A percentile compares a stretch with the other conserved stretches of the same genome.
These are phyloP conservation scores for Trichomonascaceae sp. DNA, from an alignment of 1,139 yeast genomes.

Conservation along the genomic window DNA sequence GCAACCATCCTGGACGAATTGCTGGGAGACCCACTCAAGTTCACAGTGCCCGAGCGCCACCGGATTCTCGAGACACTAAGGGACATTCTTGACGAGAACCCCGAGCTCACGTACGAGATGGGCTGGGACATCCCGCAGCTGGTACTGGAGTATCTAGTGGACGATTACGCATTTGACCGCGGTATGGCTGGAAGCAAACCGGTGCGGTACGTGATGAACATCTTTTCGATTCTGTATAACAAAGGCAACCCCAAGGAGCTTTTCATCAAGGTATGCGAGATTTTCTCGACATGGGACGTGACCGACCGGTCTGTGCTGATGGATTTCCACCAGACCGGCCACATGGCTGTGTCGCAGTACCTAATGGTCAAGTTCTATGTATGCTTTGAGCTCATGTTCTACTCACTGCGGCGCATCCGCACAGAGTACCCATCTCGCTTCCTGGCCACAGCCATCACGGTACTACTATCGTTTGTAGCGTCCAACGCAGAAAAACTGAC, in stretches of 20 bases:
- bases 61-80: conserved; percentile 31
- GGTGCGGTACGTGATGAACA: conserved; percentile 22
- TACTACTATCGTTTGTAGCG: conserved; percentile 39
- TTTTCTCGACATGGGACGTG: conserved; percentile 12
- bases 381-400: conserved; percentile 45
- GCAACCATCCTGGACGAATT: conserved; percentile 57
- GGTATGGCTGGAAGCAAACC: conserved; percentile 11
- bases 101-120: conserved; percentile 46
- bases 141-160: conserved; percentile 29
- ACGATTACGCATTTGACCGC: conserved; percentile 15
- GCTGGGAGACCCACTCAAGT: conserved; percentile 36
- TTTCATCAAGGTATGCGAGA: conserved; percentile 54
- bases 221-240: conserved; percentile 46
- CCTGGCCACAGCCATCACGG: conserved; percentile 48
- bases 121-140: conserved; percentile 83
- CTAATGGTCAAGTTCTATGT: conserved; percentile 50
- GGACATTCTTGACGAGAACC: conserved; percentile 25
- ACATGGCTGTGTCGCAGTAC: conserved; percentile 15
- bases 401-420: conserved; percentile 39
- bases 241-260: conserved; percentile 73
- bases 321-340: conserved; percentile 11
- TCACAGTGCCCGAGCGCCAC: conserved; percentile 37
- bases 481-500: conserved; percentile 26
- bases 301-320: conserved; percentile 18
- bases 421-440: conserved; percentile 70